Conservation (phyloP, 495 filamentous ascomycete species). For the Cercophora newfieldiana region DNA sequence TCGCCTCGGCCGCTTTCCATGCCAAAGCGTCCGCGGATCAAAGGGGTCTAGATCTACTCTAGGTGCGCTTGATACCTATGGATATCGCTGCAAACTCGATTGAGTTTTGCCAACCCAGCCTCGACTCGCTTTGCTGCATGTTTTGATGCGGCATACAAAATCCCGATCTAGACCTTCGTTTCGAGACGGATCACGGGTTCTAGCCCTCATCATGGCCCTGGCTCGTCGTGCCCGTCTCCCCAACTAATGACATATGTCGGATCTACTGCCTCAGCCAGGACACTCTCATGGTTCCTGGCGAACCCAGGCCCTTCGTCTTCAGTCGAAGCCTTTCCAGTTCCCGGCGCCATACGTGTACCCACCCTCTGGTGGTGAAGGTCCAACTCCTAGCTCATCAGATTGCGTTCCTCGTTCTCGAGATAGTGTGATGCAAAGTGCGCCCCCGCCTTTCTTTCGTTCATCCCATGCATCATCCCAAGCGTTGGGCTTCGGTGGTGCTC, state of each 20-base stretch:
- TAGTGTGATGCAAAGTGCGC: not conserved
- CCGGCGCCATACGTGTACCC: too few relatives aligned
- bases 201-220: not conserved
- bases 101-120: not conserved
- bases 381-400: not conserved
- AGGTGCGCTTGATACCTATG: too few relatives aligned
- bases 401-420: not conserved
- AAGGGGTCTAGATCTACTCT: not conserved
- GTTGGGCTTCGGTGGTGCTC: not conserved
- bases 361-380: not conserved
- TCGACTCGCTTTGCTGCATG: not conserved
- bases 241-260: not conserved
- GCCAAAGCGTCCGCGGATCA: too few relatives aligned
- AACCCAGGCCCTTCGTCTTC: not conserved
- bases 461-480: not conserved
- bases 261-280: not conserved
- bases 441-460: not conserved
- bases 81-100: not conserved
- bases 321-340: too few relatives aligned
- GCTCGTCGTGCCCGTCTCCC: not conserved
- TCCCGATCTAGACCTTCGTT: not conserved
- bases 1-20: not conserved
- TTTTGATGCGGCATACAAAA: conserved; percentile 3
- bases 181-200: not conserved
- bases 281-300: not conserved